These are phyloP conservation scores for Clonostachys byssicola DNA, from an alignment of 2,329 filamentous ascomycete genomes.

Conservation along the genomic window DNA sequence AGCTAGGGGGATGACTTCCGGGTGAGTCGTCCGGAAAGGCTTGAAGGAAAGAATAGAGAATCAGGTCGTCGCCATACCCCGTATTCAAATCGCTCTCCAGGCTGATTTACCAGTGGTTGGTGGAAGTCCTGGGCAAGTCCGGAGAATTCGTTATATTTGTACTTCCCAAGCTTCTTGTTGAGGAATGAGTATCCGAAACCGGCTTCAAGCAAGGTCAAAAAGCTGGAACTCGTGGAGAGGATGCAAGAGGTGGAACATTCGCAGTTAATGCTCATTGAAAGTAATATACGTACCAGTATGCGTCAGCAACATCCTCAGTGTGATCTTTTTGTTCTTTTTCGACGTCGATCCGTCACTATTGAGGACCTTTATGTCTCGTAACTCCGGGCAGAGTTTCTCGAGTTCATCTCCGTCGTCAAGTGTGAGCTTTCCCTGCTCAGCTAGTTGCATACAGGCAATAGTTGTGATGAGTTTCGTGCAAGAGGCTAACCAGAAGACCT, in stretches of 20 bases:
- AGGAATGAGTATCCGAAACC: conserved; percentile 50
- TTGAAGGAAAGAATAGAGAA: no score
- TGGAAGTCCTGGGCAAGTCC: background rate
- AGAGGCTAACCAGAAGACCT: conserved; percentile 1
- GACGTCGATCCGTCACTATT: conserved; percentile 26
- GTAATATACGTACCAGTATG: conserved; percentile 24
- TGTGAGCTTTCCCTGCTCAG: conserved; percentile 41
- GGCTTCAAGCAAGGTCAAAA: conserved; percentile 11
- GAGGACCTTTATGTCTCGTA: conserved; percentile 40
- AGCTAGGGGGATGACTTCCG: conserved; percentile 18
- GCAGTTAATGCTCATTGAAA: background rate
- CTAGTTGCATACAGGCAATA: conserved; percentile 51
- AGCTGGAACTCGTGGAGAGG: no score
- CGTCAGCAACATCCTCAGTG: conserved; percentile 39
- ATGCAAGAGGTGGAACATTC: no score
- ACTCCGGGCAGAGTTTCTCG: conserved; percentile 41
- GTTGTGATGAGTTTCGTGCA: conserved; percentile 49
- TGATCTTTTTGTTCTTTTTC: conserved; percentile 44
- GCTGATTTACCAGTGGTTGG: background rate
- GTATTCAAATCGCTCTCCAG: background rate
- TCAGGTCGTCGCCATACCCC: background rate
- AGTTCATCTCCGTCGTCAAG: conserved; percentile 43
- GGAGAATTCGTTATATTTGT: conserved; percentile 30
- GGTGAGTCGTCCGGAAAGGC: background rate
- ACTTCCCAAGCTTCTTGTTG: conserved; percentile 22